Conservation (phyloP, 768 basidiomycete species). For the Clitopilus hobsonii region DNA sequence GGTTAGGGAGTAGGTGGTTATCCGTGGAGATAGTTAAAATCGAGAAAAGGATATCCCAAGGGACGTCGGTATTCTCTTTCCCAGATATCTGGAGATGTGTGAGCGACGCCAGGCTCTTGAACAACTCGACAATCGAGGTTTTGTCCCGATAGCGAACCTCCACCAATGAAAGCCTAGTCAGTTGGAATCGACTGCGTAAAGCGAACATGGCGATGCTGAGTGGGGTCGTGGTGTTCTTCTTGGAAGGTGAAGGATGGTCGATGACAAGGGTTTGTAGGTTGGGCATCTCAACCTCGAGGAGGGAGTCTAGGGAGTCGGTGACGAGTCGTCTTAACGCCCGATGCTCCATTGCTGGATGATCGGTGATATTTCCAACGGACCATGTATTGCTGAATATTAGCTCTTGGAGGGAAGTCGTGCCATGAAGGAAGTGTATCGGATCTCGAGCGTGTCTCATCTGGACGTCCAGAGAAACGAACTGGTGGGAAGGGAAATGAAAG, state of each 20-base stretch:
- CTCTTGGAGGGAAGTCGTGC: not conserved
- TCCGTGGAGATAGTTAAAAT: not conserved
- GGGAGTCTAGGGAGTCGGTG: not conserved
- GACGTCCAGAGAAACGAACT: not conserved
- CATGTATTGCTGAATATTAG: not conserved
- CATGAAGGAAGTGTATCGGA: not conserved
- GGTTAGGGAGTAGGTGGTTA: not conserved
- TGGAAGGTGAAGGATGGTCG: not conserved
- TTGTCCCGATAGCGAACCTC: not conserved
- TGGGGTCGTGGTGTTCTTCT: not conserved
- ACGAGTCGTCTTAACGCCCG: not conserved
- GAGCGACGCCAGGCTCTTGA: not conserved
- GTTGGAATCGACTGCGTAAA: not conserved
- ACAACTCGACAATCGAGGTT: not conserved
- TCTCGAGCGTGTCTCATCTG: not conserved
- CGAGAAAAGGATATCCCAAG: not conserved
- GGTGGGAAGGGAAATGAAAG: not conserved
- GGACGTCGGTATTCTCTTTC: not conserved
- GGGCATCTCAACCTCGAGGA: not conserved
- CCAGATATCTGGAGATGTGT: not conserved
- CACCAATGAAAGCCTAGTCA: not conserved
- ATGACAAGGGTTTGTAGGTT: not conserved
- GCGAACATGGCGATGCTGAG: not conserved
- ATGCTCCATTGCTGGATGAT: not conserved
- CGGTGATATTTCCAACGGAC: not conserved